Percentiles rank a stretch among this genome's conserved stretches.
These are phyloP conservation scores for Pulveroboletus ravenelii DNA, from an alignment of 768 basidiomycete genomes.

Conservation along the genomic window DNA sequence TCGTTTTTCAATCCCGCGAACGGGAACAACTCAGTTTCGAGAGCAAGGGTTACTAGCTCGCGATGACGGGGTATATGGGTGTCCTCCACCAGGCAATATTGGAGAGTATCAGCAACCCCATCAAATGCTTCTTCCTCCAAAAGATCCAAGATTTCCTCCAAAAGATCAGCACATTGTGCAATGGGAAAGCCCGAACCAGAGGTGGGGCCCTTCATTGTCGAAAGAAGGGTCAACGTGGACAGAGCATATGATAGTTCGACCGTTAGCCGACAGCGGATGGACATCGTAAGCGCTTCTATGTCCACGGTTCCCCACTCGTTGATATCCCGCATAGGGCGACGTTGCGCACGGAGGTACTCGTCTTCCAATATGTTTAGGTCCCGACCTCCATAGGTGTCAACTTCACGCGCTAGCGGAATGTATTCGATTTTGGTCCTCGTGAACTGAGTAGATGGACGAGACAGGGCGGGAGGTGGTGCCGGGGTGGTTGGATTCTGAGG, in stretches of 20 bases:
- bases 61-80: constrained; percentile 55
- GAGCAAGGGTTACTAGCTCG: constrained; percentile 53
- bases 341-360: constrained; percentile 49
- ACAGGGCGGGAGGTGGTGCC: constrained; percentile 27
- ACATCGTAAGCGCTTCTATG: constrained; percentile 91
- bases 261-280: constrained; percentile 78
- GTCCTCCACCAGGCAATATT: constrained; percentile 26
- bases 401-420: constrained; percentile 70
- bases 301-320: constrained; percentile 88
- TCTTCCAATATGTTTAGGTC: constrained; percentile 64
- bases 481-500: constrained; percentile 25
- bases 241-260: constrained; percentile 87
- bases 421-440: constrained; percentile 85
- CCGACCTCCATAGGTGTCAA: constrained; percentile 76
- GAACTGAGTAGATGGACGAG: constrained; percentile 44
- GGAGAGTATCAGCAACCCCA: constrained; percentile 33
- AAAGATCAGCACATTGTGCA: constrained; percentile 67
- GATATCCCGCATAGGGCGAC: constrained; percentile 62
- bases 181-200: constrained; percentile 64
- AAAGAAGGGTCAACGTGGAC: constrained; percentile 79
- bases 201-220: constrained; percentile 68
- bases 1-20: constrained; percentile 51
- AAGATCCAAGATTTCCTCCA: constrained; percentile 84
- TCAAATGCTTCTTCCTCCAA: constrained; percentile 79
- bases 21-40: constrained; percentile 53